These are phyloP conservation scores for Trifolium pratense DNA, from an alignment of 306 rosid species.

Conservation along the genomic window DNA sequence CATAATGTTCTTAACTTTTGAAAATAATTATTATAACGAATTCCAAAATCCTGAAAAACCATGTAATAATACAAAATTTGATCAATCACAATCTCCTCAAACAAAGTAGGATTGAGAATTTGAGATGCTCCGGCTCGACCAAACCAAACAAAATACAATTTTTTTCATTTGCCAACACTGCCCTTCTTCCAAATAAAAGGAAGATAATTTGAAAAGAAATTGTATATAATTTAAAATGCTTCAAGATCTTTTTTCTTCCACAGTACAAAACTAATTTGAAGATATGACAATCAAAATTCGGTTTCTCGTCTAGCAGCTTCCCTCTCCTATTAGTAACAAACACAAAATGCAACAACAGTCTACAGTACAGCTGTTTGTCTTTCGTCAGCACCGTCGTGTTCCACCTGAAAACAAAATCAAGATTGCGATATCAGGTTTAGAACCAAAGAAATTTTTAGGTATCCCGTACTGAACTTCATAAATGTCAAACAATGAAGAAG, in stretches of 20 bases:
- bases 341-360: constrained; percentile 44
- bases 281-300: constrained; percentile 33
- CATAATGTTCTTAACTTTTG: background rate
- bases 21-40: background rate
- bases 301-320: constrained; percentile 12
- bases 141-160: background rate
- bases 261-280: constrained; percentile 18
- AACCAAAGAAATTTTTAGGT: background rate
- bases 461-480: background rate
- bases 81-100: background rate
- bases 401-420: constrained; percentile 48
- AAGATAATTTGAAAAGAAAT: constrained; percentile 3
- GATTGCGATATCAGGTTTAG: constrained; percentile 14
- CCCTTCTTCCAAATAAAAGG: constrained; percentile 16
- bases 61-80: background rate
- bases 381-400: constrained; percentile 55
- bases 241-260: background rate
- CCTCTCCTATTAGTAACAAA: constrained; percentile 16
- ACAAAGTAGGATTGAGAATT: background rate
- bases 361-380: constrained; percentile 61
- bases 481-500: background rate
- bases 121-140: background rate
- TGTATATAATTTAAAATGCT: background rate
- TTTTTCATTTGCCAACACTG: constrained; percentile 14
- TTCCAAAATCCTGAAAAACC: background rate